A percentile compares a stretch with the other conserved stretches of the same genome.
phyloP scores from a whole-genome alignment of 768 basidiomycete genomes.

The Suillus placidus region DNA sequence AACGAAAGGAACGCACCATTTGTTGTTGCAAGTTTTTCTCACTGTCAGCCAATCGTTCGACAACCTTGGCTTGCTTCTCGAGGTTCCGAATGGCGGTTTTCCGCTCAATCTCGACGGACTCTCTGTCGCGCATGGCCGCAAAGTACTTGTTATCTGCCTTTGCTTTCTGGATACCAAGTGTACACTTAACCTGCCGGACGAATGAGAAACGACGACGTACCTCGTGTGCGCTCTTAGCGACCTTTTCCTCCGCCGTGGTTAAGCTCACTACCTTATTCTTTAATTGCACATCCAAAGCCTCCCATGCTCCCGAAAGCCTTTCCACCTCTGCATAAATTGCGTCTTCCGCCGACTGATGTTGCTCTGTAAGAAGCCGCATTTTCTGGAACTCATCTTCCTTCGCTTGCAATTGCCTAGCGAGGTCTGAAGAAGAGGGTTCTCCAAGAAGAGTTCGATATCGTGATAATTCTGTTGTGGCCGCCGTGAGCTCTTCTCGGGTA shows the following conservation, averaged over 20 bases:
- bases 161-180: slow-evolving; percentile 65
- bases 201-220: slow-evolving; percentile 43
- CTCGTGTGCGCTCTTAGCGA: slow-evolving; percentile 67
- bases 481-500: slow-evolving; percentile 50
- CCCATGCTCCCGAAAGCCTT: slow-evolving; percentile 85
- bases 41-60: slow-evolving; percentile 66
- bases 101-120: slow-evolving; percentile 75
- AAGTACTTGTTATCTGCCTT: slow-evolving; percentile 97
- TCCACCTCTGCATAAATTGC: slow-evolving; percentile 86
- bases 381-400: slow-evolving; percentile 71
- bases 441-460: slow-evolving; percentile 71
- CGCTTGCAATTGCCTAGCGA: slow-evolving; percentile 57
- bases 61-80: slow-evolving; percentile 61
- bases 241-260: slow-evolving; percentile 68
- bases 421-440: slow-evolving; percentile 53
- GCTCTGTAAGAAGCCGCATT: slow-evolving; percentile 62
- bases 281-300: slow-evolving; percentile 76
- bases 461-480: slow-evolving; percentile 50
- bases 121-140: slow-evolving; percentile 86
- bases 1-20: slow-evolving; percentile 49
- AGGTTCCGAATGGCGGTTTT: slow-evolving; percentile 60
- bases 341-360: slow-evolving; percentile 69
- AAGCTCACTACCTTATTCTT: slow-evolving; percentile 87
- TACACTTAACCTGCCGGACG: not conserved
- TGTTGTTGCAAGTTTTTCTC: slow-evolving; percentile 63